Base-by-base conservation (phyloP, 2,329 filamentous ascomycete genomes). In the Akanthomyces dipterigenus region DNA sequence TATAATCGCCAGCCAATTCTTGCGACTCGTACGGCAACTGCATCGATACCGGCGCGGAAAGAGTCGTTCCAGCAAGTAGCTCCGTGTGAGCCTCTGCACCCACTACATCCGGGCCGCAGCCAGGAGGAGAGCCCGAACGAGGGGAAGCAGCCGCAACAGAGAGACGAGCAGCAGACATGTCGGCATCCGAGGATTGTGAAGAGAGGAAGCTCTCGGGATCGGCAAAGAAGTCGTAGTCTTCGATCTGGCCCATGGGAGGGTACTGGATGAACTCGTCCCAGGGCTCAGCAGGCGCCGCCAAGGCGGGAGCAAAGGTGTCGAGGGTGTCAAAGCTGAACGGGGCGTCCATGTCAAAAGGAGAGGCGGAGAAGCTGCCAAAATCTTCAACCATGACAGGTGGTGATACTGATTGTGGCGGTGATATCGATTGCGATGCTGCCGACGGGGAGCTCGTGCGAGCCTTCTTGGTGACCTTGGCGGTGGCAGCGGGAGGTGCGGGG, bases 261-360 rank as follows among this genome's bases (percentile, higher is more conserved):
- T 76, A 80, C 38, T 77, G 71, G 36, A 82, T 68, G 64, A 80
- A 80, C 54, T 82, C 75, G 48, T 79, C 75, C 76, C 78, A 80
- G 12, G 66, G 63, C 50, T 80, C 74, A 20, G 61, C 11, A 26
- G 59, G 28, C 31, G 45, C 55, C 28, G 46, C 36, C 24, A 63
- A 62, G 36, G 65, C 16, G 8, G 64, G 48, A 20, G 64, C 67
- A 28, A 70, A 63, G 48, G 50, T 55, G 20, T 61, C 53, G 31
- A 64, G 53, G 9, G 38, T 11, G 56, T 60, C 56, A 45, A 60
- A 60, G 56, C 38, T 60, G 14, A 60, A 60, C 8, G 56, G 2
- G 28, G 67, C 63, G 42, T 71, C 67, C 34, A 63, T 20, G 26
- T 62, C 60, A n/a, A 66, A 63, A 9, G 63, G 62, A 16, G 62